Base-by-base conservation (phyloP, 805 yeast species). In the Pichia cephalocereana region DNA sequence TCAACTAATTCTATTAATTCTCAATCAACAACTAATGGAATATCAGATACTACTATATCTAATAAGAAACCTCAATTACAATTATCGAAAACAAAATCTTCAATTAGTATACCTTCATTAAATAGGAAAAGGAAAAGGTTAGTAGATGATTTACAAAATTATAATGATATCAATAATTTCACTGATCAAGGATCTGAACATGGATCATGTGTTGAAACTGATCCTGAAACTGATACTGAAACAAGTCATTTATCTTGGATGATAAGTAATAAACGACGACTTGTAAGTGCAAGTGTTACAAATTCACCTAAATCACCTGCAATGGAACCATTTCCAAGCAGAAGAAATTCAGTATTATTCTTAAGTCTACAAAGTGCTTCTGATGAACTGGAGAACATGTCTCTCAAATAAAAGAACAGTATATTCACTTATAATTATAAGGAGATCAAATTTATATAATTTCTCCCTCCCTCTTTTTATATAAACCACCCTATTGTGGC, bases 381-480 rank as follows among this genome's bases (percentile, higher is more conserved):
- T 7, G 66, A 60, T 42, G 68, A 63, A 15, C 46, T 64, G 18
- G 68, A 63, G 42, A 49, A 56, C 45, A 55, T 63, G 63, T 55
- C 59, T 34, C 40, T 65, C 27, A 46, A 42, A 19, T 47, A 14
- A n/a, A n/a, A 31, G 4, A 19, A 19, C 23, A 19, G 23, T 19
- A 19, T 19, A 4, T 4, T n/a, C n/a, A n/a, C n/a, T n/a, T n/a
- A n/a, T n/a, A n/a, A 19, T 19, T 19, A 19, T 19, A 19, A 4
- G 4, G 23, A n/a, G 23, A 19, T 19, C 23, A 19, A 19, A 19
- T 3, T 19, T 19, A 19, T 19, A 23, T 23, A 23, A 23, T 5
- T 23, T 23, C 6, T 23, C 26, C 26, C 26, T 23, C 26, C 26
- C 26, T 23, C 26, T 23, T 23, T 23, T 23, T 23, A 23, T 23